phyloP scores from a whole-genome alignment of 202 grass and related monocot genomes.

The Digitaria exilis region DNA sequence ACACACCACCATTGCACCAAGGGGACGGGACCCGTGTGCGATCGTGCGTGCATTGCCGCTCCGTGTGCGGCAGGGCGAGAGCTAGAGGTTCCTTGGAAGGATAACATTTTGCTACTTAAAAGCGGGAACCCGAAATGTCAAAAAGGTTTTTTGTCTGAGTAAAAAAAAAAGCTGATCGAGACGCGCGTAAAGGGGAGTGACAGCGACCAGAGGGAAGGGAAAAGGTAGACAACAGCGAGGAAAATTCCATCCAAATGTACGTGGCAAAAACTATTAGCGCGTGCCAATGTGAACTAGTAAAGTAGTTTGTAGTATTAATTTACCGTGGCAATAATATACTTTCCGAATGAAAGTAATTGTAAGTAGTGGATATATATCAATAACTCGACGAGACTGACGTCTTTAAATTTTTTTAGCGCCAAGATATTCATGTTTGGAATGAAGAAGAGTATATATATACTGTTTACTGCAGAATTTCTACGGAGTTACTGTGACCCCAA shows the following conservation, averaged over 20 bases:
- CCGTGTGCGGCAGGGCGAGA: neutral
- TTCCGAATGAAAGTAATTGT: too few species aligned
- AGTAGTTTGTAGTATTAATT: neutral
- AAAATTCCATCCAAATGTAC: neutral
- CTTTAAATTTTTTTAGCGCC: too few species aligned
- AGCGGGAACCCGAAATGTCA: constrained; percentile 11
- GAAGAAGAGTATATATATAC: neutral
- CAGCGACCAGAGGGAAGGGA: neutral
- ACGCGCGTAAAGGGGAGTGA: neutral
- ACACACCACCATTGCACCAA: too few species aligned
- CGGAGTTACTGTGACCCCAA: too few species aligned
- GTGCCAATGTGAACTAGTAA: neutral
- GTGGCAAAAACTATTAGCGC: neutral
- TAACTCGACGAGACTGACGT: too few species aligned
- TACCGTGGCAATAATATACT: neutral
- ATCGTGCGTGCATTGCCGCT: constrained; percentile 7
- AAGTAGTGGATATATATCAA: neutral
- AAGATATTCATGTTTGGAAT: neutral
- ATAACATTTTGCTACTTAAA: constrained; percentile 33
- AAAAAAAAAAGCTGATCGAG: neutral
- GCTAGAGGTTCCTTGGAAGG: neutral
- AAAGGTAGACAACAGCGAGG: neutral
- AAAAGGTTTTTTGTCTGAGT: neutral
- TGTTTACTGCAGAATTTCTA: neutral
- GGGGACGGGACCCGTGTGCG: neutral